Evolutionary conservation across 495 filamentous ascomycete species (phyloP), one percentile per base, ranked within the genome.

Genomic region (Glonium stellatum): DNA sequence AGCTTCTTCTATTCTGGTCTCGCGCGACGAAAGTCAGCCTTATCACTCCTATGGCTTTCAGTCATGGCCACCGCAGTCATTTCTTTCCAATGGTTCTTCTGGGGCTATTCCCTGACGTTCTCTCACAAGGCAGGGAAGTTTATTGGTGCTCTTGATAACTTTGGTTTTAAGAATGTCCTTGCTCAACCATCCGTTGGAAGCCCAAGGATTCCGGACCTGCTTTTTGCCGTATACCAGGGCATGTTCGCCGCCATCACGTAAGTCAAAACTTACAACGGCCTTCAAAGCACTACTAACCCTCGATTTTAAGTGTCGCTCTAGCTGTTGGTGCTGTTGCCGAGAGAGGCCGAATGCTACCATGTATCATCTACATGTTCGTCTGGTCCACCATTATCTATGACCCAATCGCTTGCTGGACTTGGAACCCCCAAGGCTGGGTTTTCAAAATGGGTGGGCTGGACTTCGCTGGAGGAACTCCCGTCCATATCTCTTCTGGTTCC

Each of bases 41-140:
- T 98, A 57, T 90, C 91, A 8, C 78, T 97, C 64, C 90, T 98
- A 73, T 97, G 90, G 91, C 84, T 97, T 19, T 91, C 91, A n/a
- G 79, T 97, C 71, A 96, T 97, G 87, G 85, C 91, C n/a, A 84
- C 87, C 21, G 90, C 88, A 15, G 85, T 98, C 50, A 84, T 90
- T 10, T 87, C 85, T 23, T 96, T 98, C 77, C 92, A 97, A 73
- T 98, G 93, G 92, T 98, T 97, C 79, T 96, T 98, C 80, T 97
- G 92, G 93, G 93, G 93, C 41, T 97, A 92, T 72, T 96, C 90
- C 3, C 78, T 98, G 36, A 82, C 92, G 47, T 98, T 97, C 78
- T 95, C 90, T 25, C 89, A 95, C 72, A 78, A 82, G 11, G 90
- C 88, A 13, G 88, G 88, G 55, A 81, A 75, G 51, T 98, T 80